Percentiles rank a stretch among this genome's conserved stretches.
Evolutionary conservation across 371 early-diverging fungal genomes (phyloP).

Genomic region (Mortierella sp.): DNA sequence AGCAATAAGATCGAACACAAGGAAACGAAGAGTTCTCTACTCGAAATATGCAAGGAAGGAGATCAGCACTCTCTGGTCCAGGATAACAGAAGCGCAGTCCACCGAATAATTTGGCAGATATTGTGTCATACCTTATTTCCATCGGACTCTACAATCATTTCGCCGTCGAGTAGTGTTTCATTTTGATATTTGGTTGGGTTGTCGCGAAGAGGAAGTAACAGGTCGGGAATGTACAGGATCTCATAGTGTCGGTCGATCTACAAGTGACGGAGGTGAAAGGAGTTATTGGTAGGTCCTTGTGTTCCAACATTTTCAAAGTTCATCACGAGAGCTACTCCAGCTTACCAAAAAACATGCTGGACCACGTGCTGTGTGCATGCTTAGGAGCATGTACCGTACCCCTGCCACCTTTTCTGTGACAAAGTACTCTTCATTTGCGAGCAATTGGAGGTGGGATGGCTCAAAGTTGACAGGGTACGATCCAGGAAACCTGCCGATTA

Average conservation of each 20-base stretch:
- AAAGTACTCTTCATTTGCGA: slow-evolving; percentile 86
- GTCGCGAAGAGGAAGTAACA: slow-evolving; percentile 67
- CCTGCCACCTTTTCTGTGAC: slow-evolving; percentile 94
- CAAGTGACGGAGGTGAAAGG: neutral
- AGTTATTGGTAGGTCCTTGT: neutral
- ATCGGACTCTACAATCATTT: slow-evolving; percentile 71
- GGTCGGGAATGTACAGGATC: slow-evolving; percentile 72
- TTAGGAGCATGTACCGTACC: slow-evolving; percentile 78
- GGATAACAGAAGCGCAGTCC: too few relatives aligned
- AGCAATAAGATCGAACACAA: slow-evolving; percentile 77
- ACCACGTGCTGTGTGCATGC: slow-evolving; percentile 64
- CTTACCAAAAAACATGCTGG: slow-evolving; percentile 73
- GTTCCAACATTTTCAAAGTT: too few relatives aligned
- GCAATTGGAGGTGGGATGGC: slow-evolving; percentile 66
- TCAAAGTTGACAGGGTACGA: slow-evolving; percentile 88
- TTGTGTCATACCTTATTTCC: slow-evolving; percentile 59
- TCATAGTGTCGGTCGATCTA: slow-evolving; percentile 78
- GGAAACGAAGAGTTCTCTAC: slow-evolving; percentile 69
- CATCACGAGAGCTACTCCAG: neutral
- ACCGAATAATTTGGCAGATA: too few relatives aligned
- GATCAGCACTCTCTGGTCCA: neutral
- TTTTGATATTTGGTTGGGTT: slow-evolving; percentile 67
- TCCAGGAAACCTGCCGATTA: slow-evolving; percentile 80
- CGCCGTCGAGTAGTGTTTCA: slow-evolving; percentile 84
- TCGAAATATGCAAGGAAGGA: neutral